Conservation (phyloP, 768 basidiomycete genomes). For the Leccinum olivaceopallidum region DNA sequence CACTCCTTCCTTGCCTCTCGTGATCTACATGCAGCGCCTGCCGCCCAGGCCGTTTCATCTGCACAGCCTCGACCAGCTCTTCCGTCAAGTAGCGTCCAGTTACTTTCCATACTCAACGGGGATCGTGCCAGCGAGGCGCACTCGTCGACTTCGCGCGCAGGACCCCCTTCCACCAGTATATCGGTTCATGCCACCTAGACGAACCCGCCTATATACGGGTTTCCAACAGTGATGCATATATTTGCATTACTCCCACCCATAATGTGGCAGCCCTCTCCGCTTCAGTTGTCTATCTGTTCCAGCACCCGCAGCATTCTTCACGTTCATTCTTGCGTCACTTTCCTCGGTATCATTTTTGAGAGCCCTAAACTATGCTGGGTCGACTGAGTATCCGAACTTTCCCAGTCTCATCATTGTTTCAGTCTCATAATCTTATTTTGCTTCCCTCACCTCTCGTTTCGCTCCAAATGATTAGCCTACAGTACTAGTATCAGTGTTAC, state of each 20-base stretch:
- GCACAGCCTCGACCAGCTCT: conserved; percentile 19
- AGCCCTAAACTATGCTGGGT: conserved; percentile 23
- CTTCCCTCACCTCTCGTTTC: conserved; percentile 21
- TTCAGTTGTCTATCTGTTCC: conserved; percentile 2
- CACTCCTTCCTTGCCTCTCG: conserved; percentile 13
- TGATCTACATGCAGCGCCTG: conserved; percentile 15
- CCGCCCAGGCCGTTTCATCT: conserved; percentile 14
- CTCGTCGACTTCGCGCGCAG: conserved; percentile 10
- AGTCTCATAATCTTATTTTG: conserved; percentile 33
- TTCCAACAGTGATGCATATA: conserved; percentile 17
- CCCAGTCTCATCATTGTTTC: conserved; percentile 24
- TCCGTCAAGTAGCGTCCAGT: conserved; percentile 28
- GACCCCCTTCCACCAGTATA: conserved; percentile 10
- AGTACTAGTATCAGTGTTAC: conserved; percentile 35
- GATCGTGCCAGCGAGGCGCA: conserved; percentile 17
- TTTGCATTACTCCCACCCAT: conserved; percentile 19
- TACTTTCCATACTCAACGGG: conserved; percentile 39
- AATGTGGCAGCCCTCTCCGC: conserved; percentile 8
- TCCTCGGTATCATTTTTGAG: conserved; percentile 13
- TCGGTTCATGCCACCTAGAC: conserved; percentile 29
- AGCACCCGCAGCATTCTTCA: background rate
- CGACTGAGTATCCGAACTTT: conserved; percentile 28
- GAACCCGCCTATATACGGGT: conserved; percentile 4
- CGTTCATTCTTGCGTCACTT: conserved; percentile 21
- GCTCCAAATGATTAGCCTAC: conserved; percentile 22